Evolutionary conservation across 2,329 filamentous ascomycete genomes (phyloP), one percentile per base, ranked within the genome.

Genomic region (Aciculosporium take): DNA sequence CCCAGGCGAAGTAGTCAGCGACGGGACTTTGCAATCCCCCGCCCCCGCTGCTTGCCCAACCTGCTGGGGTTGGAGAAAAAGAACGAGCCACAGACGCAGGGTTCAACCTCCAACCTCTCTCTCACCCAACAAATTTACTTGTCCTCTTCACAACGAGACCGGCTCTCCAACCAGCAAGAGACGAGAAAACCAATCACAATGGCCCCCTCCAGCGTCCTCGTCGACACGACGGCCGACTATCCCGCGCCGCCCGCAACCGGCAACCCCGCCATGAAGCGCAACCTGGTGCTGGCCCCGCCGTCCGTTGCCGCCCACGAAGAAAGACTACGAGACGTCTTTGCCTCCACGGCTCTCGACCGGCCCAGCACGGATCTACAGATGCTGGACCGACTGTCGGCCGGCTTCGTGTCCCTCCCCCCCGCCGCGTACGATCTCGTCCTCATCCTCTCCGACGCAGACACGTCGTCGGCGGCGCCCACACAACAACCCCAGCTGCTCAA

Each of bases 381-480:
- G 91, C 82, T 98, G 46, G 91, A 98, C 65, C 85, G 91, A 39
- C 74, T 98, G 31, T 78, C 84, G 2, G 75, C 84, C 28, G 86
- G 86, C 46, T 70, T 94, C 29, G 84, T 91, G 43, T 68, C 78
- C 7, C 77, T 98, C 0, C 82, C 88, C 1, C 52, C 74, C 41
- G 67, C 75, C 37, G 83, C 84, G 41, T 98, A 98, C 67, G 84
- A 93, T 58, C 64, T 83, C 33, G 74, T 96, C 33, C 74, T 95
- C 37, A 72, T 98, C 41, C 78, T 96, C 47, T 81, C 84, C 48
- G 85, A 88, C 60, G 72, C 79, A 44, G 79, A 85, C 55, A 78
- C 79, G 49, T 69, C 77, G n/a, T n/a, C 37, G 64, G 71, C n/a
- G 64, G 66, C 37, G 53, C 60, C 45, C 82, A 88, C 59, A 78